Base-by-base conservation (phyloP, 1,139 yeast genomes). In the Taphrina communis region DNA sequence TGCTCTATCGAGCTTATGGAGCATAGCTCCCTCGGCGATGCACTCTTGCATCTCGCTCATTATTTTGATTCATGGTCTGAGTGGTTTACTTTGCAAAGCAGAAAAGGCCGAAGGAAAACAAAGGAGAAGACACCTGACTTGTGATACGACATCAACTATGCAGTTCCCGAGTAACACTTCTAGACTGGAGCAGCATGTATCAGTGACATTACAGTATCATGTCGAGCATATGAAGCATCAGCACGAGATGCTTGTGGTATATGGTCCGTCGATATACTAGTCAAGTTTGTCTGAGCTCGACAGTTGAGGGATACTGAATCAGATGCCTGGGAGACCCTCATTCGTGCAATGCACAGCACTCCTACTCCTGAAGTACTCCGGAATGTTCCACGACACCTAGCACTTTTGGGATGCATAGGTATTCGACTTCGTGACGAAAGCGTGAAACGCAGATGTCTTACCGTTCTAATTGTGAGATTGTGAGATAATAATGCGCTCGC, bases 121-220 rank as follows among this genome's bases (percentile, higher is more conserved):
- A 19, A 9, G 12, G 58, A 53, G 9, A 17, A 31, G 42, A 8
- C n/a, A 1, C 50, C 60, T 17, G 60, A 39, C 9, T 36, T 19
- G 60, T 56, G 41, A 39, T 12, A 19, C 12, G 17, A 21, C 12
- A 25, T 17, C 19, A 8, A 9, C 21, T n/a, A 2, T 17, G 17
- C 56, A 51, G 5, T 17, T 12, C 21, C 21, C 17, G 2, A 55
- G 8, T 55, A 17, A 55, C 31, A 35, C 2, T 35, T 7, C 1
- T 21, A 56, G 60, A 21, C 60, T 56, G 25, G 60, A 56, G 60
- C 60, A 56, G 21, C 36, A 41, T 41, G 50, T 56, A 17, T 56
- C 50, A 19, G 7, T 56, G 25, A 19, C 19, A 6, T 17, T 56
- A 35, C 60, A 41, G 17, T 50, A 19, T 9, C 41, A 12, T 12